Conservation (phyloP, 2,329 filamentous ascomycete species). For the Neofusicoccum laricinum region DNA sequence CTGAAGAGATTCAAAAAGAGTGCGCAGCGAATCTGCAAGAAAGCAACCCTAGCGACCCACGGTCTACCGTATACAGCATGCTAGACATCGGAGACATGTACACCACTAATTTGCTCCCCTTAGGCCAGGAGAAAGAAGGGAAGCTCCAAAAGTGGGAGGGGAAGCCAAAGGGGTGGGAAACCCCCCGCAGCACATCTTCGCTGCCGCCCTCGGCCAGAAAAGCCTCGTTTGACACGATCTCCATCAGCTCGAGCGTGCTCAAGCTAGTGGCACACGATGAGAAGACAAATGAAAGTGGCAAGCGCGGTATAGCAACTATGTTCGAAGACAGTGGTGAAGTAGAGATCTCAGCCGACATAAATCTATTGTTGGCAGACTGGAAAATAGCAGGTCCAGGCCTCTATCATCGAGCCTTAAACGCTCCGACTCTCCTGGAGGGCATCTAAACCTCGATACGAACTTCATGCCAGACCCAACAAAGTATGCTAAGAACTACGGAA, state of each 20-base stretch:
- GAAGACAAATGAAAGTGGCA: slow-evolving; percentile 35
- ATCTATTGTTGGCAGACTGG: slow-evolving; percentile 25
- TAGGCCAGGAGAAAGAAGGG: slow-evolving; percentile 14
- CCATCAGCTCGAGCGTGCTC: slow-evolving; percentile 41
- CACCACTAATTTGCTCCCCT: slow-evolving; percentile 15
- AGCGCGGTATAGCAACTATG: slow-evolving; percentile 45
- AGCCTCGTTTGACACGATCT: slow-evolving; percentile 46
- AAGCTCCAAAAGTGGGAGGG: slow-evolving; percentile 1
- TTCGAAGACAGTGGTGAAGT: slow-evolving; percentile 25
- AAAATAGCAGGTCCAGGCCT: slow-evolving; percentile 39
- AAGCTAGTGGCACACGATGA: slow-evolving; percentile 43
- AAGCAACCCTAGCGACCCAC: slow-evolving; percentile 49
- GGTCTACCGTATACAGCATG: slow-evolving; percentile 67
- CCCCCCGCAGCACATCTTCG: slow-evolving; percentile 24
- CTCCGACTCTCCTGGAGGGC: slow-evolving; percentile 38
- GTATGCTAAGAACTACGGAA: slow-evolving; percentile 59
- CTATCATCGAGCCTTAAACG: slow-evolving; percentile 33
- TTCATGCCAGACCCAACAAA: slow-evolving; percentile 39
- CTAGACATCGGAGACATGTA: slow-evolving; percentile 31
- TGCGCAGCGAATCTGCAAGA: slow-evolving; percentile 41
- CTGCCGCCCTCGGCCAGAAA: slow-evolving; percentile 34
- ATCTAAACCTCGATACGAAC: slow-evolving; percentile 47
- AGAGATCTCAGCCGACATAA: not conserved
- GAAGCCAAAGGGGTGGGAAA: slow-evolving; percentile 22
- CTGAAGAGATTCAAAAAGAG: slow-evolving; percentile 49